A percentile compares a stretch with the other conserved stretches of the same genome.
phyloP scores from a whole-genome alignment of 106 monocot genomes.

The Agapanthus africanus region DNA sequence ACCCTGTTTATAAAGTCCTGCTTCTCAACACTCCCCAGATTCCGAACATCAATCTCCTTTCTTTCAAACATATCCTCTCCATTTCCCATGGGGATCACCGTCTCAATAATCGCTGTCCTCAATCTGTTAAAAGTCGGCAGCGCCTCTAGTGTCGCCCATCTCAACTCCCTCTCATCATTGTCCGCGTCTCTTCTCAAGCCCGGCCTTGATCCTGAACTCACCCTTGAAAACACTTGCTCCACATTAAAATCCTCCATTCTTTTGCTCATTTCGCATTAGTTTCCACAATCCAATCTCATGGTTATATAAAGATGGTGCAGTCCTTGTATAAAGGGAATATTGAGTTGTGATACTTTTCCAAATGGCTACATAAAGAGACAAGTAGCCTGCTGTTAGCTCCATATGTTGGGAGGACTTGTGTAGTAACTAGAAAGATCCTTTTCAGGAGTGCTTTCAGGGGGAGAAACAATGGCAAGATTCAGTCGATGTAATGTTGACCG shows the following conservation, averaged over 20 bases:
- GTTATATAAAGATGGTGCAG: too few species aligned
- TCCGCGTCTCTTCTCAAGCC: slow-evolving; percentile 6
- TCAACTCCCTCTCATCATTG: slow-evolving; percentile 60
- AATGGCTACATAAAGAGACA: too few species aligned
- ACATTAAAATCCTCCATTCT: slow-evolving; percentile 21
- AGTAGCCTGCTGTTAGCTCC: too few species aligned
- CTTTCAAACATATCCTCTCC: slow-evolving; percentile 19
- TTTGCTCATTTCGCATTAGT: neutral
- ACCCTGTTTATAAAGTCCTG: slow-evolving; percentile 57
- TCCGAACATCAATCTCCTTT: slow-evolving; percentile 55
- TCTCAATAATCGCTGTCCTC: slow-evolving; percentile 38
- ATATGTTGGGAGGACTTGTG: too few species aligned
- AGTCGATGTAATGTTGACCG: too few species aligned
- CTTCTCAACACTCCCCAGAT: slow-evolving; percentile 35
- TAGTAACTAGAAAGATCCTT: too few species aligned
- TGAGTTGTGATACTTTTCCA: too few species aligned
- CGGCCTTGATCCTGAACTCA: neutral
- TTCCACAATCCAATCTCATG: too few species aligned
- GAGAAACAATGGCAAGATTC: too few species aligned
- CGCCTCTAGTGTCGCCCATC: slow-evolving; percentile 68
- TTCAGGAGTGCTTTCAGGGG: too few species aligned
- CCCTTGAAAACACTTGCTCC: slow-evolving; percentile 41
- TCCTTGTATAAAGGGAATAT: too few species aligned
- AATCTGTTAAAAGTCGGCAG: slow-evolving; percentile 57
- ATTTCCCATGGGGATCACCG: neutral